Conservation (phyloP, 441 rosid genomes). For the Hypseocharis bilobata region DNA sequence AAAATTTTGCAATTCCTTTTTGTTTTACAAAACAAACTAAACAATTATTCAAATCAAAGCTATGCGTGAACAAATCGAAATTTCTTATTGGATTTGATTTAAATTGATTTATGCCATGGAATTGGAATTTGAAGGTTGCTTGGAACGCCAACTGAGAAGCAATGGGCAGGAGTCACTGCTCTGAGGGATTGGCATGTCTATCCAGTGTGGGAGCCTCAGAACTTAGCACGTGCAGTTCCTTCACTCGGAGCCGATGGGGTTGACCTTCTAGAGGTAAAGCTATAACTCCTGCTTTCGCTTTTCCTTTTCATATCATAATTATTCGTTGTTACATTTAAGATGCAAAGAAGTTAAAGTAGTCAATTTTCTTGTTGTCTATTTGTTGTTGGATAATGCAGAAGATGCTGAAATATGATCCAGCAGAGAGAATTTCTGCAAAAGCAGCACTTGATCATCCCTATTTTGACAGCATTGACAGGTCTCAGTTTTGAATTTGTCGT, state of each 20-base stretch:
- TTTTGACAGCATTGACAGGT: conserved; percentile 80
- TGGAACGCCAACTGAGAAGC: conserved; percentile 78
- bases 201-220: conserved; percentile 82
- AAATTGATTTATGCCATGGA: too few species aligned
- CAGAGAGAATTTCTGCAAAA: conserved; percentile 83
- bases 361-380: too few species aligned
- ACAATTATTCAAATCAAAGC: too few species aligned
- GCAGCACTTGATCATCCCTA: conserved; percentile 80
- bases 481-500: conserved; percentile 57
- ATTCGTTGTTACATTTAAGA: background rate
- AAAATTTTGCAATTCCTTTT: too few species aligned
- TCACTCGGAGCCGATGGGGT: conserved; percentile 65
- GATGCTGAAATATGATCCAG: conserved; percentile 74
- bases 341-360: background rate
- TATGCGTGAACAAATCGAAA: too few species aligned
- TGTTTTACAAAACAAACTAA: too few species aligned
- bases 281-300: background rate
- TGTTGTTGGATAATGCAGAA: conserved; percentile 36
- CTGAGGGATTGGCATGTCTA: conserved; percentile 87
- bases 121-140: conserved; percentile 39
- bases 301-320: background rate
- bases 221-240: conserved; percentile 62
- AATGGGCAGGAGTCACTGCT: conserved; percentile 78
- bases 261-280: conserved; percentile 65
- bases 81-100: too few species aligned